Evolutionary conservation across 1,139 yeast genomes (phyloP).

Genomic region (Zygoascus meyerae): DNA sequence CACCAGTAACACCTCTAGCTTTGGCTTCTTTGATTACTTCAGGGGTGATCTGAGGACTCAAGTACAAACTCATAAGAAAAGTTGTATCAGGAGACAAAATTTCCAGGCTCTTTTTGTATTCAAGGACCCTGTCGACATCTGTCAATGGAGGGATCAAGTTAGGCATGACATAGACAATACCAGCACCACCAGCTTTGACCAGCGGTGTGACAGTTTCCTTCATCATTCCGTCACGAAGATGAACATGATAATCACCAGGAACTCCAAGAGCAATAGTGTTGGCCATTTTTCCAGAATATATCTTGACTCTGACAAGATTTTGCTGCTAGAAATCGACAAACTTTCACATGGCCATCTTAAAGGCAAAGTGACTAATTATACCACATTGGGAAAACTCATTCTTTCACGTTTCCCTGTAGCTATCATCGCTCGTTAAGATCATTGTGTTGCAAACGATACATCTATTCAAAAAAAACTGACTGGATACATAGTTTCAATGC

Average conservation of each 20-base stretch:
- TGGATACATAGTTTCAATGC: too few species aligned
- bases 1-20: conserved; percentile 59
- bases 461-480: too few species aligned
- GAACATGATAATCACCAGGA: conserved; percentile 96
- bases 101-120: conserved; percentile 61
- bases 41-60: conserved; percentile 74
- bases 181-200: conserved; percentile 80
- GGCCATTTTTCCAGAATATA: conserved; percentile 17
- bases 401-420: too few species aligned
- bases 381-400: too few species aligned
- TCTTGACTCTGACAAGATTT: neutral
- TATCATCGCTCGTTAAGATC: too few species aligned
- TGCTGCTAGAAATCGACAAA: too few species aligned
- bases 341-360: too few species aligned
- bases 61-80: conserved; percentile 84
- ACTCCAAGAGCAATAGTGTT: conserved; percentile 54
- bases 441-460: too few species aligned
- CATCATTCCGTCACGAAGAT: conserved; percentile 88
- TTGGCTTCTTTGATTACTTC: conserved; percentile 79
- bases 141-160: conserved; percentile 90
- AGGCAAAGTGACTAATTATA: too few species aligned
- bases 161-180: conserved; percentile 94
- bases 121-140: conserved; percentile 64
- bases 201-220: conserved; percentile 89
- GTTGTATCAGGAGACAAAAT: conserved; percentile 76